Evolutionary conservation across 305 asterid genomes (phyloP).

Genomic region (Euphrasia arctica): DNA sequence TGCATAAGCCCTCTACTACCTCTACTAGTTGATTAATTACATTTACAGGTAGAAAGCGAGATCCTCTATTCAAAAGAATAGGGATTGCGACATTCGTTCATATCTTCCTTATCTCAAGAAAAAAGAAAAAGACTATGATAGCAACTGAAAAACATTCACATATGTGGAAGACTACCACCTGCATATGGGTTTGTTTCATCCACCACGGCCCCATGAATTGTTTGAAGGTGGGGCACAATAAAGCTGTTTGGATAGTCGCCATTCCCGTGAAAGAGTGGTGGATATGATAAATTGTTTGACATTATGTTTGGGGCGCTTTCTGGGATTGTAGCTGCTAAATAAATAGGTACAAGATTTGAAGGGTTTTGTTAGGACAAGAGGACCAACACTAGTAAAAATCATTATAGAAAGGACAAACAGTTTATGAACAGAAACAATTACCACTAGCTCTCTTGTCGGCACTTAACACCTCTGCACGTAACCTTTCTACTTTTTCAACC

Average conservation of each 20-base stretch:
- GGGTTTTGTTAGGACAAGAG: constrained; percentile 18
- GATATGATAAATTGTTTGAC: constrained; percentile 30
- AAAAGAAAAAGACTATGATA: not conserved
- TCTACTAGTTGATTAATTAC: not conserved
- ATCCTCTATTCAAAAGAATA: not conserved
- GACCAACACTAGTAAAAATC: constrained; percentile 3
- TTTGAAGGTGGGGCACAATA: constrained; percentile 32
- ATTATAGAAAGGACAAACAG: not conserved
- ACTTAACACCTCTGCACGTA: constrained; percentile 44
- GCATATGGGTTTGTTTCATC: constrained; percentile 40
- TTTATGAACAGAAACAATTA: constrained; percentile 29
- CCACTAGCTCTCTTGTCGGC: constrained; percentile 58
- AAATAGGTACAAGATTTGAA: not conserved
- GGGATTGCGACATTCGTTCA: not conserved
- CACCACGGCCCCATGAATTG: constrained; percentile 28
- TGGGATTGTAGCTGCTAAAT: constrained; percentile 45
- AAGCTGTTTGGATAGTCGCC: constrained; percentile 39
- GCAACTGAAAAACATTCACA: constrained; percentile 23
- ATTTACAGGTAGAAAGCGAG: not conserved
- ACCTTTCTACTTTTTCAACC: constrained; percentile 60
- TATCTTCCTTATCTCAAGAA: not conserved
- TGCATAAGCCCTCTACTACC: not conserved
- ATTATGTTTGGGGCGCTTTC: constrained; percentile 31
- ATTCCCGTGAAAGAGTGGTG: constrained; percentile 33
- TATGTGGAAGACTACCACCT: constrained; percentile 25